Conservation (phyloP, 805 yeast species). For the Scheffersomyces ergatensis region DNA sequence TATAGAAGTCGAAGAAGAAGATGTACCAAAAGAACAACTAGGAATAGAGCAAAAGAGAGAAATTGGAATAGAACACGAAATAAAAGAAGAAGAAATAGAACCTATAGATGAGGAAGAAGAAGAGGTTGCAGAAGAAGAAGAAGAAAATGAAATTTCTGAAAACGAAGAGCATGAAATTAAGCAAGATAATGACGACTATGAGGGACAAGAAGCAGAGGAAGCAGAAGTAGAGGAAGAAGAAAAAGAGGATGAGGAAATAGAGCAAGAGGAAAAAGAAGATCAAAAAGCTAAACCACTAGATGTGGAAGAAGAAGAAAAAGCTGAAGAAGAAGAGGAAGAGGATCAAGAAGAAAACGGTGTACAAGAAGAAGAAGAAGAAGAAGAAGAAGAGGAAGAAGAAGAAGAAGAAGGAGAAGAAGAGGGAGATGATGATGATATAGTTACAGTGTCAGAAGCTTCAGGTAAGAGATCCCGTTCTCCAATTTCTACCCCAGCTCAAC, state of each 20-base stretch:
- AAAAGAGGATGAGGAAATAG: background rate
- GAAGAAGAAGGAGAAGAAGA: constrained; percentile 1
- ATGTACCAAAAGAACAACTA: too few relatives aligned
- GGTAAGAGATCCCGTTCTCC: constrained; percentile 17
- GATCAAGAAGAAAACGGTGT: constrained; percentile 3
- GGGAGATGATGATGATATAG: constrained; percentile 5
- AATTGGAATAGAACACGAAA: too few relatives aligned
- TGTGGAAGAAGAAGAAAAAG: background rate
- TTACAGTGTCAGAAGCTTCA: too few relatives aligned
- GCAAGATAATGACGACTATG: constrained; percentile 4
- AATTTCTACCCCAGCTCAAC: constrained; percentile 16
- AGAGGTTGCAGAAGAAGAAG: constrained; percentile 5
- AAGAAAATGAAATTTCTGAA: constrained; percentile 5
- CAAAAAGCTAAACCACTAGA: constrained; percentile 1
- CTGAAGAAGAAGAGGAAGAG: constrained; percentile 5
- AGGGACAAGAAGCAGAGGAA: constrained; percentile 2
- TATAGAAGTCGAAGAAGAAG: constrained; percentile 1
- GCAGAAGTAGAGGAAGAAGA: constrained; percentile 1
- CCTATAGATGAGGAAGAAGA: constrained; percentile 1
- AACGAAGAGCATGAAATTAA: constrained; percentile 6
- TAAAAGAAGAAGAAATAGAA: constrained; percentile 4
- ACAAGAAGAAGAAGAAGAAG: constrained; percentile 1
- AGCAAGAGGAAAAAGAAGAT: constrained; percentile 1
- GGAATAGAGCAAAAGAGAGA: too few relatives aligned
- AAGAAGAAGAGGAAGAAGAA: constrained; percentile 1